phyloP scores from a whole-genome alignment of 176 grass and related monocot genomes.

The barley (Hordeum vulgare) region DNA sequence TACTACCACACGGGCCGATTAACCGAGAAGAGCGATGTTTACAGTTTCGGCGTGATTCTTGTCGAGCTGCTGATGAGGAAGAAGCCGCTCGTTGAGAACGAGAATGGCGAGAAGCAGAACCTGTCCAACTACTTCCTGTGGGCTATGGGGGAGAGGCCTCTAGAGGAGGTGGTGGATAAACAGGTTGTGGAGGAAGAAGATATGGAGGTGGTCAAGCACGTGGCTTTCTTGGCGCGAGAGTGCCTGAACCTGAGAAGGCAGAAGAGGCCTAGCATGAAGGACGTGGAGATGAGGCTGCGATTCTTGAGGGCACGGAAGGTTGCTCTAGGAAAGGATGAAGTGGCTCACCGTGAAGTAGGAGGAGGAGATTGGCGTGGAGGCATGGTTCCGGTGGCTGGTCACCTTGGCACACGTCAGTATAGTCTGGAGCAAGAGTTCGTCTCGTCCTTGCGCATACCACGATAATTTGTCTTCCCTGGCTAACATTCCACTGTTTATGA shows the following conservation, averaged over 20 bases:
- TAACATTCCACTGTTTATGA: too few relatives aligned
- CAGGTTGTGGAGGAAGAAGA: background rate
- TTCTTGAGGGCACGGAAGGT: background rate
- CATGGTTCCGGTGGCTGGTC: background rate
- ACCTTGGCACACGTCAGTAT: slow-evolving; percentile 9
- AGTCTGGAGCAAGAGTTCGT: slow-evolving; percentile 12
- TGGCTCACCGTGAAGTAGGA: background rate
- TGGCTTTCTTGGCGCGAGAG: background rate
- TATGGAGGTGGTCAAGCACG: background rate
- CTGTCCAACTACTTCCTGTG: slow-evolving; percentile 5
- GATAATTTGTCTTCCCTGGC: background rate
- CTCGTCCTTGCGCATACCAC: background rate
- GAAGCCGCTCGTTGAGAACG: background rate
- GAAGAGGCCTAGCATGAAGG: slow-evolving; percentile 27
- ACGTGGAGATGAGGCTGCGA: slow-evolving; percentile 27
- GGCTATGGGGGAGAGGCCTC: background rate
- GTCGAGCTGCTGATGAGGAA: slow-evolving; percentile 15
- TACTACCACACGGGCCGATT: slow-evolving; percentile 16
- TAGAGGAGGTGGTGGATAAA: background rate
- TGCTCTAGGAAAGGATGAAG: background rate
- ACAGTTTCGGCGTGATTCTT: slow-evolving; percentile 23
- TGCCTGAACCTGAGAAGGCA: slow-evolving; percentile 6
- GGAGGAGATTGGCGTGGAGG: background rate
- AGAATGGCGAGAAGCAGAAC: slow-evolving; percentile 26
- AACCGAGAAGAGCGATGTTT: slow-evolving; percentile 25